Evolutionary conservation across 2,329 filamentous ascomycete species (phyloP), one percentile per base, ranked within the genome.

Genomic region (Aspergillus sp.): DNA sequence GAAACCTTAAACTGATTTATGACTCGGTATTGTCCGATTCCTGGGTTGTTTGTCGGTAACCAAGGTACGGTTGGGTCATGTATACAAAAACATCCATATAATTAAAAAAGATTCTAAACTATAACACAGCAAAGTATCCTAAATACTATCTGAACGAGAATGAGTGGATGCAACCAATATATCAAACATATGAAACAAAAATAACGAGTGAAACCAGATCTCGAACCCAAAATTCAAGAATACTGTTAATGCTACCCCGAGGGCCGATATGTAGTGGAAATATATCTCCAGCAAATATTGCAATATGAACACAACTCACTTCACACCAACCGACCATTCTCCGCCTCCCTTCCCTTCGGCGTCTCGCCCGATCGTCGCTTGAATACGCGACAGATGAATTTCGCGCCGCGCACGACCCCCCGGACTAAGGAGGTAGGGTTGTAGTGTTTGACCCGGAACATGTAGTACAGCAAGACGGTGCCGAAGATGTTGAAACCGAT

Each of bases 401-500:
- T 60, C 3, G 62, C 70, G 6, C 66, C 60, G 4, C 63, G 45
- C 18, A 59, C 55, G n/a, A 69, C 54, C 7, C 67, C 66, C 14
- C 69, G 59, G 4, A 73, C 63, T 52, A 72, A 45, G 3, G 67
- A 67, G 1, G 68, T 73, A 2, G 71, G 70, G 51, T 70, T 72
- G 78, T 57, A 84, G 69, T 81, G 81, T 53, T 68, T 73, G 39
- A 78, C 73, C 2, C 76, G 69, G 63, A 77, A 73, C 56, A 75
- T 58, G 63, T 78, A 88, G 68, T 88, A 88, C 39, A 87, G 68
- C 2, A 77, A 70, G 47, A 88, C 71, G 0, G 85, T 84, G 0
- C 78, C 84, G 31, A 73, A 72, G n/a, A 86, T 72, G 67, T 88
- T 88, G 70, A 87, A 85, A 12, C 79, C 70, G 57, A 87, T 80